Evolutionary conservation across 257 asterid genomes (phyloP).

Genomic region (Fraxinus pennsylvanica): DNA sequence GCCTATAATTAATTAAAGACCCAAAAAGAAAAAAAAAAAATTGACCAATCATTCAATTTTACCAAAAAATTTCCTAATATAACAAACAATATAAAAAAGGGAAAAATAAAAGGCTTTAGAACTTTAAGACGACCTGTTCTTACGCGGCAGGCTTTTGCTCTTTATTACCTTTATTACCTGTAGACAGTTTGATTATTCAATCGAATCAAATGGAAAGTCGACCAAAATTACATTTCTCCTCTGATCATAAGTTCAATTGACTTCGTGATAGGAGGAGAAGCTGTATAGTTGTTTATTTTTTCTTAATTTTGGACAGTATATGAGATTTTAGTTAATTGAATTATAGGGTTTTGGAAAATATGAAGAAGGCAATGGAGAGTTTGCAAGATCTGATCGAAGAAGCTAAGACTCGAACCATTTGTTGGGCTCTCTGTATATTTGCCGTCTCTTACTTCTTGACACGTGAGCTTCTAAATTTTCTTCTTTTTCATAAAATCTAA

Average conservation of each 20-base stretch:
- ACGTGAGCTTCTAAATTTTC: constrained; percentile 51
- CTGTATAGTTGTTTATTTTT: constrained; percentile 20
- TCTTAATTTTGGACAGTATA: background rate
- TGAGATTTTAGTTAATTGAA: constrained; percentile 23
- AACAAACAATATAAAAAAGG: background rate
- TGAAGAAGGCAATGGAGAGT: constrained; percentile 78
- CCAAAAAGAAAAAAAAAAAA: too few species aligned
- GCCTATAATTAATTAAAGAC: too few species aligned
- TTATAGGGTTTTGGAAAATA: constrained; percentile 39
- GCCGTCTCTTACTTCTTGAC: constrained; percentile 81
- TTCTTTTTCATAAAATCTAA: background rate
- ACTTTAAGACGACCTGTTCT: constrained; percentile 11
- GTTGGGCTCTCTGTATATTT: constrained; percentile 92
- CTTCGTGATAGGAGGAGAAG: background rate
- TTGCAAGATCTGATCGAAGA: constrained; percentile 95
- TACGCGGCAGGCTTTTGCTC: background rate
- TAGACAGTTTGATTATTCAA: background rate
- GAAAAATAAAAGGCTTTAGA: background rate
- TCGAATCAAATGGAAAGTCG: constrained; percentile 8
- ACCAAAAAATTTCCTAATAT: background rate
- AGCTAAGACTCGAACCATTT: constrained; percentile 91
- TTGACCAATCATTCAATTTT: background rate
- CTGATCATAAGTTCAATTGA: background rate
- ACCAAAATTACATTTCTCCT: background rate
- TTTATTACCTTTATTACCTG: background rate